These are phyloP conservation scores for Inga leiocalycina DNA, from an alignment of 306 rosid species.

Conservation along the genomic window DNA sequence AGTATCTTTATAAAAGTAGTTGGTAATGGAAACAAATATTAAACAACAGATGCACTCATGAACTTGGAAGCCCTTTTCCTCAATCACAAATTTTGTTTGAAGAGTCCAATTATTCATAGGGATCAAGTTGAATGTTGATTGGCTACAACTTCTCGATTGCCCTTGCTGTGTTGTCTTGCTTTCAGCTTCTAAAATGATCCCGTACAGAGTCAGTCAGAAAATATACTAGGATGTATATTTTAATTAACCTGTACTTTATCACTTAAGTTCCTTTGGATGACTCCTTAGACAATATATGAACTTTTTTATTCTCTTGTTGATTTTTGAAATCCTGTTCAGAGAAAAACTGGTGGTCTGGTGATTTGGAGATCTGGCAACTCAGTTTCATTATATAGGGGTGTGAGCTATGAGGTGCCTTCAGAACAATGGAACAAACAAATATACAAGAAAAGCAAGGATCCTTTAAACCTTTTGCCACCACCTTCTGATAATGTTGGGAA, in stretches of 20 bases:
- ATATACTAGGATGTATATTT: background rate
- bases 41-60: background rate
- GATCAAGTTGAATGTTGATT: conserved; percentile 18
- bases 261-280: background rate
- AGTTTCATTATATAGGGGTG: conserved; percentile 92
- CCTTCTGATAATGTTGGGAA: conserved; percentile 36
- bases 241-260: background rate
- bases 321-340: conserved; percentile 54
- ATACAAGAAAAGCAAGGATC: conserved; percentile 45
- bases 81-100: conserved; percentile 1
- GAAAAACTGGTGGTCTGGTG: conserved; percentile 97
- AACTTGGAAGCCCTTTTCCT: conserved; percentile 15
- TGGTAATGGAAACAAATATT: background rate
- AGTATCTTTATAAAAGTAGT: background rate
- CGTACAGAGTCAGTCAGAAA: background rate
- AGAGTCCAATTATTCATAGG: conserved; percentile 9
- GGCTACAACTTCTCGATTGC: conserved; percentile 9
- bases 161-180: background rate
- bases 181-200: background rate
- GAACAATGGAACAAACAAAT: conserved; percentile 57
- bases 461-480: conserved; percentile 42
- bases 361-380: conserved; percentile 98
- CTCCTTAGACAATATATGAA: conserved; percentile 12
- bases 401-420: conserved; percentile 81
- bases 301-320: conserved; percentile 26